A percentile compares a stretch with the other conserved stretches of the same genome.
Conservation (phyloP, 2,329 filamentous ascomycete species). For the Simplicillium sp. region DNA sequence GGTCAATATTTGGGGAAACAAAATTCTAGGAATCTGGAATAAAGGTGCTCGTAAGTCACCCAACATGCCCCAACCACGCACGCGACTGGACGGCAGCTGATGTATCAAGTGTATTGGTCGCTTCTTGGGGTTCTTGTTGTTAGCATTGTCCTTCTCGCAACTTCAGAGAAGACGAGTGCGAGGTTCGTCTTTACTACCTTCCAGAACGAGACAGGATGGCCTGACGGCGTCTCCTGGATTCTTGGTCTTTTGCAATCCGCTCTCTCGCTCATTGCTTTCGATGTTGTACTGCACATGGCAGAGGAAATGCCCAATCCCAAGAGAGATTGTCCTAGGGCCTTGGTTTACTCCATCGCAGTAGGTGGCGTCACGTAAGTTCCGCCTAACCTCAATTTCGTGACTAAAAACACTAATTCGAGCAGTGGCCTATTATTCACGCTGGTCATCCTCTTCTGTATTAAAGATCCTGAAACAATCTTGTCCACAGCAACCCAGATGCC, state of each 20-base stretch:
- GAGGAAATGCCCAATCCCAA: conserved; percentile 35
- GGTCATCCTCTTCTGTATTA: conserved; percentile 30
- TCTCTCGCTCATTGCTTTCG: conserved; percentile 28
- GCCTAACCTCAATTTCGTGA: background rate
- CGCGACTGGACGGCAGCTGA: background rate
- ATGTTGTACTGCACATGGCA: conserved; percentile 33
- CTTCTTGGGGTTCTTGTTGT: conserved; percentile 31
- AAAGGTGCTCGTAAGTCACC: conserved; percentile 23
- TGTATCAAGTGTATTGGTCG: conserved; percentile 27
- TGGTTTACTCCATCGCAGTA: conserved; percentile 31
- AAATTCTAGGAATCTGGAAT: conserved; percentile 30
- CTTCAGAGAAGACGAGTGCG: conserved; percentile 31
- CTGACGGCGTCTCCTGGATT: conserved; percentile 36
- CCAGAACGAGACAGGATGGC: conserved; percentile 34
- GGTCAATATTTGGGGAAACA: conserved; percentile 31
- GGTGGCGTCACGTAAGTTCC: conserved; percentile 30
- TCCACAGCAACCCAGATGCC: conserved; percentile 30
- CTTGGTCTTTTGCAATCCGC: conserved; percentile 32
- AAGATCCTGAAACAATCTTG: conserved; percentile 24
- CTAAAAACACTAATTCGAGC: too few species aligned
- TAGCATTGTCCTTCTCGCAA: conserved; percentile 30
- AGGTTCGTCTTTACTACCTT: conserved; percentile 33
- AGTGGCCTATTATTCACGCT: conserved; percentile 27
- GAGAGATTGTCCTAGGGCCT: conserved; percentile 29
- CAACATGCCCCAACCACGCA: background rate